phyloP scores from a whole-genome alignment of 2,329 filamentous ascomycete genomes.

The Talaromyces pinophilus region DNA sequence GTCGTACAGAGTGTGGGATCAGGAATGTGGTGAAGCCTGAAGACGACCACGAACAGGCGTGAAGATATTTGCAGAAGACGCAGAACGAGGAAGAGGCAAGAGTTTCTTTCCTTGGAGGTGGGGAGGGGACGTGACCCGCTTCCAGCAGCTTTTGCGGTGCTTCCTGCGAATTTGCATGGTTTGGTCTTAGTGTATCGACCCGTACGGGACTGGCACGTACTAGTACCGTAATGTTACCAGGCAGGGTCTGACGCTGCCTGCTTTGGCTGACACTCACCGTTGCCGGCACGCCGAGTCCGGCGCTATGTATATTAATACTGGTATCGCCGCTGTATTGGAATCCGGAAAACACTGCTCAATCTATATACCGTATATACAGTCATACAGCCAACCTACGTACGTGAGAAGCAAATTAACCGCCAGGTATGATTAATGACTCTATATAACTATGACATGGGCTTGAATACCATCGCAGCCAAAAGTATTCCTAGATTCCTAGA shows the following conservation, averaged over 20 bases:
- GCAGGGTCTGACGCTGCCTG: background rate
- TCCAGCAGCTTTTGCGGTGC: slow-evolving; percentile 10
- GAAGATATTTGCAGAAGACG: background rate
- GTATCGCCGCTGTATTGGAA: background rate
- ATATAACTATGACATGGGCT: background rate
- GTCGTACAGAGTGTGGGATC: background rate
- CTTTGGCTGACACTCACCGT: background rate
- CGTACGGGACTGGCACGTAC: background rate
- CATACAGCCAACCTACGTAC: background rate
- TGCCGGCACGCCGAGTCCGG: slow-evolving; percentile 17
- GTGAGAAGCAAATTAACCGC: background rate
- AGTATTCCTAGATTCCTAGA: background rate
- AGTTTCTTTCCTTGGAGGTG: slow-evolving; percentile 20
- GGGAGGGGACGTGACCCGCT: slow-evolving; percentile 18
- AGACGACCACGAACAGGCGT: background rate
- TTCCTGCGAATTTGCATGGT: background rate
- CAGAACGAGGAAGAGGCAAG: slow-evolving; percentile 10
- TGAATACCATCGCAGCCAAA: background rate
- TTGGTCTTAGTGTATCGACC: background rate
- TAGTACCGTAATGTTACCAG: slow-evolving; percentile 1
- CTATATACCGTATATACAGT: background rate
- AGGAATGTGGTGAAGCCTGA: slow-evolving; percentile 1
- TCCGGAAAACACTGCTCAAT: background rate
- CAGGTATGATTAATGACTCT: background rate
- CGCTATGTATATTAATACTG: slow-evolving; percentile 9